Conservation (phyloP, 2,329 filamentous ascomycete genomes). For the Ophiostoma perfectum region DNA sequence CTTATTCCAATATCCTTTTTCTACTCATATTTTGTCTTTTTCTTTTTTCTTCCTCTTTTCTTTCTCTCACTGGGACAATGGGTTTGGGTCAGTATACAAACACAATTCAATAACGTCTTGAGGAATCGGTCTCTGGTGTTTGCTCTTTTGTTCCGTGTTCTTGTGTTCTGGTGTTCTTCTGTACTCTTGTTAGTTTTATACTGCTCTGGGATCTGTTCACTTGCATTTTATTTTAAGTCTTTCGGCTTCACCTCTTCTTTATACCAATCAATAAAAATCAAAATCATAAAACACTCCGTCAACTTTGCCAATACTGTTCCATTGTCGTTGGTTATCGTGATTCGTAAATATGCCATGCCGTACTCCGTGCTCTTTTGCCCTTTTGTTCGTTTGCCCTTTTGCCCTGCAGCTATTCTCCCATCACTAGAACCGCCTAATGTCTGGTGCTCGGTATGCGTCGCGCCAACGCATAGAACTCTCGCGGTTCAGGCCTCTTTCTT, state of each 20-base stretch:
- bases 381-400: too few species aligned
- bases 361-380: background rate
- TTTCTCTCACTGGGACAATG: background rate
- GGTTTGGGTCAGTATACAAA: background rate
- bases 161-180: background rate
- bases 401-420: background rate
- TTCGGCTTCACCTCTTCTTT: background rate
- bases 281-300: background rate
- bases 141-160: background rate
- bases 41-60: background rate
- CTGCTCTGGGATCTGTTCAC: background rate
- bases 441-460: background rate
- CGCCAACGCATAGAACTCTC: background rate
- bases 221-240: background rate
- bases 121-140: background rate
- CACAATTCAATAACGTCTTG: background rate
- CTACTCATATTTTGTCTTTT: background rate
- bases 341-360: background rate
- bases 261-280: slow-evolving; percentile 3
- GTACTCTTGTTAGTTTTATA: background rate
- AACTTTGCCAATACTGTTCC: background rate
- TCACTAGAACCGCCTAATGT: background rate
- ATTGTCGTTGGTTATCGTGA: background rate
- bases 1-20: background rate
- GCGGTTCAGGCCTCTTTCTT: background rate